Base-by-base conservation (phyloP, 495 filamentous ascomycete species). In the Cladorrhinum samala region DNA sequence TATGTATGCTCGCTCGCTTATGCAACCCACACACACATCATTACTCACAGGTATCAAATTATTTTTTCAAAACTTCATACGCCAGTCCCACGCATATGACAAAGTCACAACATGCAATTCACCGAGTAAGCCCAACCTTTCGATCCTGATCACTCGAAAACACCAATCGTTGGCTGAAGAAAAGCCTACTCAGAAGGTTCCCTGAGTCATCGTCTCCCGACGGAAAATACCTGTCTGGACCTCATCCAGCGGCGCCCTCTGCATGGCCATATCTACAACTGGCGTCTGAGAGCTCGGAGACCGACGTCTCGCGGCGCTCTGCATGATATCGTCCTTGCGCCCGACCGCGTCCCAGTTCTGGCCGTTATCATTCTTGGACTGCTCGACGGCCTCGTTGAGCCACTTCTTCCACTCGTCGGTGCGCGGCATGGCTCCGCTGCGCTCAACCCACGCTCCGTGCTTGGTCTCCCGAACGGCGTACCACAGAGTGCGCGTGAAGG, bases 401-500 rank as follows among this genome's bases (percentile, higher is more conserved):
- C 79, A 83, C 55, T 62, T 55, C 39, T 70, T 61, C 79, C 79
- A 82, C 53, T 75, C 62, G 0, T 61, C 56, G 13, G 79, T 81
- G 5, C 57, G 53, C 2, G 80, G 78, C 9, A 77, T 73, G 2
- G 75, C 70, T 9, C 77, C 70, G 11, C 66, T 69, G 44, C 72
- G 63, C 53, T 66, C 61, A 3, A 77, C 69, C 79, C 78, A 82
- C 8, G 71, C 71, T 4, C 67, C 72, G 17, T 66, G 64, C 60
- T 68, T 61, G 0, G 78, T 82, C 55, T 75, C 73, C 14, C 72
- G 70, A 42, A 82, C 78, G 6, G 76, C 77, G 52, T 72, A 78
- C 79, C 80, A 83, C 42, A 83, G 57, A 11, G 74, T 80, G 11
- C 75, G 62, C 3, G 79, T 82, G 53, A 72, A 81, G 50, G 69